A percentile compares a stretch with the other conserved stretches of the same genome.
Conservation (phyloP, 129 eudicot species). For the Artemisia tridentata region DNA sequence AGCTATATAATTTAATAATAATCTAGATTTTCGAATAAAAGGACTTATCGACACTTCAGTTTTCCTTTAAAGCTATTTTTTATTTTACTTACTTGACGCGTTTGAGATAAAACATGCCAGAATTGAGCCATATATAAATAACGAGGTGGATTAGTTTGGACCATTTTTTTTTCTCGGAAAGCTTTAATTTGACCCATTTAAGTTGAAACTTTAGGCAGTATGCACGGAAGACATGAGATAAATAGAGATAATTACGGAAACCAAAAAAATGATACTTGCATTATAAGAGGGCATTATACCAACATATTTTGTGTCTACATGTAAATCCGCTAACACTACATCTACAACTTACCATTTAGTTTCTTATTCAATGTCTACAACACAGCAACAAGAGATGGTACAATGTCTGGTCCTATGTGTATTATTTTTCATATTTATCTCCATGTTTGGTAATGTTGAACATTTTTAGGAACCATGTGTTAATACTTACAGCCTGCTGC, state of each 20-base stretch:
- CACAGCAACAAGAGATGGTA: conserved; percentile 38
- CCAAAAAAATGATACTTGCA: conserved; percentile 13
- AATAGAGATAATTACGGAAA: conserved; percentile 21
- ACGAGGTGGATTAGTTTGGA: background rate
- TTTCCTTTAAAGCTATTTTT: background rate
- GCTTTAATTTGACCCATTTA: conserved; percentile 1
- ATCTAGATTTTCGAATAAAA: background rate
- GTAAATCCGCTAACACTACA: background rate
- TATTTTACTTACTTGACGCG: background rate
- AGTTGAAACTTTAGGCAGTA: conserved; percentile 29
- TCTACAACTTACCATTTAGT: conserved; percentile 27
- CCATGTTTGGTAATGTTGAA: background rate
- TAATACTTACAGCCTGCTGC: conserved; percentile 35
- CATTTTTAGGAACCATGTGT: conserved; percentile 49
- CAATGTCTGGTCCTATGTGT: background rate
- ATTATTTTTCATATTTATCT: background rate
- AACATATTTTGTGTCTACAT: conserved; percentile 14
- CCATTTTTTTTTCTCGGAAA: background rate
- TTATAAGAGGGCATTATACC: conserved; percentile 29
- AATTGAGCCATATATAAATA: conserved; percentile 11
- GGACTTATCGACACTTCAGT: background rate
- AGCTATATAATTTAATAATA: background rate
- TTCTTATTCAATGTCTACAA: conserved; percentile 24
- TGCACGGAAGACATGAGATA: conserved; percentile 28
- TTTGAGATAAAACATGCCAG: background rate